These are phyloP conservation scores for Dactylellina leptospora DNA, from an alignment of 2,329 filamentous ascomycete species.

Conservation along the genomic window DNA sequence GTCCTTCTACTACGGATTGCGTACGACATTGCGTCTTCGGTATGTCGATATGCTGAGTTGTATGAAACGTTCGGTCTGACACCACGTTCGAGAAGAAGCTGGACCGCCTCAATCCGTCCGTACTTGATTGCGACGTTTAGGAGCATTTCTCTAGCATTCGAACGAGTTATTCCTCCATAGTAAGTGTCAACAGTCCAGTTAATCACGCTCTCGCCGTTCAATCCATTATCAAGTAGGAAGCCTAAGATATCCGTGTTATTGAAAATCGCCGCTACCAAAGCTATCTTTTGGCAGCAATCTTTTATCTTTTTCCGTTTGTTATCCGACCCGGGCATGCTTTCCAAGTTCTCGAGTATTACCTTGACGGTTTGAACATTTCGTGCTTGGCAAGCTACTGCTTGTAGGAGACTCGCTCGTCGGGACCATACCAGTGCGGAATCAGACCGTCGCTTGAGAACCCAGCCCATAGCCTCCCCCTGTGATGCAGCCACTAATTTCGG, in stretches of 20 bases:
- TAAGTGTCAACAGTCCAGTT: background rate
- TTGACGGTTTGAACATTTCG: slow-evolving; percentile 6
- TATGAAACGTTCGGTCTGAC: background rate
- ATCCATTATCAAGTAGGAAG: slow-evolving; percentile 12
- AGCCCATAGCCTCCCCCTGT: background rate
- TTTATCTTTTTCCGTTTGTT: too few species aligned
- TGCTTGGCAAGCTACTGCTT: background rate
- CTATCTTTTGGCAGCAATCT: background rate
- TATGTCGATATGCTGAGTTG: background rate
- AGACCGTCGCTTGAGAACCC: background rate
- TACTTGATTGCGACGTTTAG: slow-evolving; percentile 12
- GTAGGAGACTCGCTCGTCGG: background rate
- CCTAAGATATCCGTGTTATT: slow-evolving; percentile 3
- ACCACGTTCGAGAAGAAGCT: slow-evolving; percentile 10
- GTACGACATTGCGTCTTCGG: slow-evolving; percentile 1
- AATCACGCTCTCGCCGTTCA: slow-evolving; percentile 2
- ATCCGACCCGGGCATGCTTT: too few species aligned
- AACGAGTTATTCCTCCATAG: background rate
- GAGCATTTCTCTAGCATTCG: background rate
- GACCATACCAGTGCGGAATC: too few species aligned
- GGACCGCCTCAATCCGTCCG: background rate
- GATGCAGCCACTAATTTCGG: background rate
- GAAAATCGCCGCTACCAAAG: slow-evolving; percentile 1
- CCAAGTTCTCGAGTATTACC: slow-evolving; percentile 1
- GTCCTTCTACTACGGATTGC: background rate